phyloP scores from a whole-genome alignment of 164 flowering plant genomes.

The Vitis labrusca region DNA sequence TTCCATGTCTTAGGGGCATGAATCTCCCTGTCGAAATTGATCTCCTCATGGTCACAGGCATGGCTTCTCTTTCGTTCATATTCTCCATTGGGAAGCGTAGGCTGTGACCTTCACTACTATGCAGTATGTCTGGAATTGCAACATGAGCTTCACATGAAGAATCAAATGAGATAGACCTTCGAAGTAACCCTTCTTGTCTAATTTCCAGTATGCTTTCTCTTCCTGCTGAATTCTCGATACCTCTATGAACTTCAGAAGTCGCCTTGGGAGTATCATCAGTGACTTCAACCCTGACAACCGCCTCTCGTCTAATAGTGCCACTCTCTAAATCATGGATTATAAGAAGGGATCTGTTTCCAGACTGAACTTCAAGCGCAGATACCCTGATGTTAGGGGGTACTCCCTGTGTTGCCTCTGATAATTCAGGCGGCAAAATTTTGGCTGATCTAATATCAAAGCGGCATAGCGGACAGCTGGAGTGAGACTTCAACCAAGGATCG shows the following conservation, averaged over 20 bases:
- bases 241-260: neutral
- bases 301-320: neutral
- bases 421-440: neutral
- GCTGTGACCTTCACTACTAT: constrained; percentile 3
- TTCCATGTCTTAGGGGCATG: constrained; percentile 17
- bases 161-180: constrained; percentile 23
- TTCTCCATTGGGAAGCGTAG: too few relatives aligned
- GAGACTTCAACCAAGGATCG: constrained; percentile 41
- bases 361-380: constrained; percentile 4
- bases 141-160: constrained; percentile 6
- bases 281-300: constrained; percentile 2
- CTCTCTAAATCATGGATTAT: constrained; percentile 12
- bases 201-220: neutral
- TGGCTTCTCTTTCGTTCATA: too few relatives aligned
- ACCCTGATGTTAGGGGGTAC: too few relatives aligned
- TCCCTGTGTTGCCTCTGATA: neutral
- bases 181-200: constrained; percentile 5
- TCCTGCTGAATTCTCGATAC: neutral
- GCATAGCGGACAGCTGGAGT: constrained; percentile 43
- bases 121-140: constrained; percentile 19
- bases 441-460: constrained; percentile 24
- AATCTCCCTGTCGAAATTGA: constrained; percentile 26
- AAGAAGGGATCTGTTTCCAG: neutral
- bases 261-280: constrained; percentile 8
- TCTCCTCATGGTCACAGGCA: constrained; percentile 18